Base-by-base conservation (phyloP, 331 rosid species). In the Erythrophleum ivorense region DNA sequence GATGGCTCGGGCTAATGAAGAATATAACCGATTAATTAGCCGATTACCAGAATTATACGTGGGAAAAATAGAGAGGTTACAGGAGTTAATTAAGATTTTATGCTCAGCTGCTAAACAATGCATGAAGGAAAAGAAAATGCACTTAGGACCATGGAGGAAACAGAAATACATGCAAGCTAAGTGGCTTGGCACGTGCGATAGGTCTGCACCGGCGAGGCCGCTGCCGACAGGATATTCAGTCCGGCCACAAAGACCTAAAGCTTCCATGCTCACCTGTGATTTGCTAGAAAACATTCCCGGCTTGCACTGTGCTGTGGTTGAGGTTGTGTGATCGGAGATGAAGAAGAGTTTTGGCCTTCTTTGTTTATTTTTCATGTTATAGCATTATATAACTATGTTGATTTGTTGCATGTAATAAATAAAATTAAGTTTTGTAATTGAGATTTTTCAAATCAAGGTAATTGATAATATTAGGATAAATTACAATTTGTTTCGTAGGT, bases 71-170 rank as follows among this genome's bases (percentile, higher is more conserved):
- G 97, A 92, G 79, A 91, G 90, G 10, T 76, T 94, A 57, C 31
- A 84, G 67, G 71, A 34, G 2, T 50, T 88, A 54, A 81, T 90
- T 38, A 91, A 90, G 87, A 87, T 91, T n/a, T 46, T 94, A 86
- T 94, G 98, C 81, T 49, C 87, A 15, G 91, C 95, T 19, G 95
- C 89, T 13, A 91, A 94, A 79, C 90, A 78, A 67, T 92, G 95
- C 84, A 92, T 92, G 97, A 91, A 90, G 91, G 97, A 94, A 76
- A 92, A 91, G 87, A 91, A 92, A 34, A 90, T 94, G 94, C 97
- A 92, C 79, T 77, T 94, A 67, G 94, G 87, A 0, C 97, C 98
- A 46, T 94, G 97, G 98, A 90, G 97, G 80, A 94, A 88, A 84
- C 92, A 87, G 13, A 88, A 87, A 76, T 94, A 94, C 88, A 86